Conservation (phyloP, 352 stramenopile species). For the Phytophthora chlamydospora region DNA sequence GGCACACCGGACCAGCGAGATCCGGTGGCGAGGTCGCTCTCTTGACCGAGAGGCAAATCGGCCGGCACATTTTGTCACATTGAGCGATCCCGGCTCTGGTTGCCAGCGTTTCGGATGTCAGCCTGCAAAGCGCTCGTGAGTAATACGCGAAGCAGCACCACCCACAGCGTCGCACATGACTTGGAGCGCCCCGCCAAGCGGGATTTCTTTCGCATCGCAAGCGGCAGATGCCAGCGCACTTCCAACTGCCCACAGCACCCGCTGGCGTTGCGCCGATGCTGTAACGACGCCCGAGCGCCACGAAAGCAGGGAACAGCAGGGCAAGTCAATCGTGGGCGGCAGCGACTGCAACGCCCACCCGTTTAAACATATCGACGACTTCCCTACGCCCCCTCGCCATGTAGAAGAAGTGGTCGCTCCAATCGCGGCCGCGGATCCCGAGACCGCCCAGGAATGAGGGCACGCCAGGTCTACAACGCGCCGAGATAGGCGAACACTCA, state of each 20-base stretch:
- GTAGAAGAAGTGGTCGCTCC: slow-evolving; percentile 27
- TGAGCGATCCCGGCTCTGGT: slow-evolving; percentile 16
- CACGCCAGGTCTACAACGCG: slow-evolving; percentile 15
- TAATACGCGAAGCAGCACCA: slow-evolving; percentile 18
- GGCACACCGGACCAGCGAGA: slow-evolving; percentile 19
- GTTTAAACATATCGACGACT: background rate
- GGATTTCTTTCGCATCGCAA: slow-evolving; percentile 35
- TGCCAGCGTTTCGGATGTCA: slow-evolving; percentile 27
- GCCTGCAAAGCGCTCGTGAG: slow-evolving; percentile 13
- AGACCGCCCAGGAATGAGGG: slow-evolving; percentile 14
- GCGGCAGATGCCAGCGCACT: background rate
- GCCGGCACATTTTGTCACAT: slow-evolving; percentile 19
- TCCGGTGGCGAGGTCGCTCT: slow-evolving; percentile 19
- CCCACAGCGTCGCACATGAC: slow-evolving; percentile 9
- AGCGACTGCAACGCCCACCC: slow-evolving; percentile 1
- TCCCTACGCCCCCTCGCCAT: background rate
- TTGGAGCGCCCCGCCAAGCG: background rate
- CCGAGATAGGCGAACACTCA: slow-evolving; percentile 6
- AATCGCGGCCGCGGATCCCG: slow-evolving; percentile 10
- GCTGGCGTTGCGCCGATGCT: background rate
- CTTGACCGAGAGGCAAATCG: slow-evolving; percentile 11
- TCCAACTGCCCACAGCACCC: slow-evolving; percentile 4
- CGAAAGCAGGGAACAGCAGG: slow-evolving; percentile 23
- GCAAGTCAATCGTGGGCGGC: slow-evolving; percentile 6
- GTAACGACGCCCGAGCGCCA: slow-evolving; percentile 8